These are phyloP conservation scores for Medicago lupulina DNA, from an alignment of 306 rosid species.

Conservation along the genomic window DNA sequence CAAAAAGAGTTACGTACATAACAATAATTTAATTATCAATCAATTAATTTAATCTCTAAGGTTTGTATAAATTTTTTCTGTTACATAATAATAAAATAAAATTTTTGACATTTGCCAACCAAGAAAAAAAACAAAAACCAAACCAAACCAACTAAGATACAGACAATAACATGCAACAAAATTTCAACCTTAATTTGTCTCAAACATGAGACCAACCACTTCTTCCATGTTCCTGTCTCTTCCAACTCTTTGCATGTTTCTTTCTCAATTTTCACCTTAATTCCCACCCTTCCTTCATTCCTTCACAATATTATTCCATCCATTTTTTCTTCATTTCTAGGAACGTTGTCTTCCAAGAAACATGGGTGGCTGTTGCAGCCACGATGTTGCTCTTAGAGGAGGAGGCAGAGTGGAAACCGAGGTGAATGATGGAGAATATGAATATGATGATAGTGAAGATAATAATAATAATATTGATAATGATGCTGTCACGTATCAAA, in stretches of 20 bases:
- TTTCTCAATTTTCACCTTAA: not conserved
- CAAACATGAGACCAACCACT: slow-evolving; percentile 32
- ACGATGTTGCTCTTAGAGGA: slow-evolving; percentile 41
- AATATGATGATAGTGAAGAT: slow-evolving; percentile 41
- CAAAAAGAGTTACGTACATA: too few relatives aligned
- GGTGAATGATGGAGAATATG: slow-evolving; percentile 40
- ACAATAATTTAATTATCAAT: not conserved
- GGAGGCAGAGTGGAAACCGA: slow-evolving; percentile 48
- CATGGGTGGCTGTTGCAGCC: slow-evolving; percentile 69
- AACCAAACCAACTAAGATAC: slow-evolving; percentile 31
- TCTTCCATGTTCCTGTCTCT: not conserved
- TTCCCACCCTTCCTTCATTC: too few relatives aligned
- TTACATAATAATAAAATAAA: not conserved
- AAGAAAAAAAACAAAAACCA: slow-evolving; percentile 19
- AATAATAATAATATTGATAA: not conserved
- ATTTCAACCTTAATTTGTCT: slow-evolving; percentile 14
- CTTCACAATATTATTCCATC: too few relatives aligned
- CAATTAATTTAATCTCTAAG: not conserved
- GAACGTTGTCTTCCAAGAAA: too few relatives aligned
- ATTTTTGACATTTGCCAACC: slow-evolving; percentile 41
- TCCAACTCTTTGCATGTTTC: slow-evolving; percentile 1
- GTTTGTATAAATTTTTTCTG: not conserved
- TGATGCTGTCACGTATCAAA: slow-evolving; percentile 40
- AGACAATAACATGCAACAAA: slow-evolving; percentile 26
- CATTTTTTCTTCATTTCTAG: too few relatives aligned